A percentile compares a stretch with the other conserved stretches of the same genome.
Conservation (phyloP, 1,284 basidiomycete species). For the Athelia sp. region DNA sequence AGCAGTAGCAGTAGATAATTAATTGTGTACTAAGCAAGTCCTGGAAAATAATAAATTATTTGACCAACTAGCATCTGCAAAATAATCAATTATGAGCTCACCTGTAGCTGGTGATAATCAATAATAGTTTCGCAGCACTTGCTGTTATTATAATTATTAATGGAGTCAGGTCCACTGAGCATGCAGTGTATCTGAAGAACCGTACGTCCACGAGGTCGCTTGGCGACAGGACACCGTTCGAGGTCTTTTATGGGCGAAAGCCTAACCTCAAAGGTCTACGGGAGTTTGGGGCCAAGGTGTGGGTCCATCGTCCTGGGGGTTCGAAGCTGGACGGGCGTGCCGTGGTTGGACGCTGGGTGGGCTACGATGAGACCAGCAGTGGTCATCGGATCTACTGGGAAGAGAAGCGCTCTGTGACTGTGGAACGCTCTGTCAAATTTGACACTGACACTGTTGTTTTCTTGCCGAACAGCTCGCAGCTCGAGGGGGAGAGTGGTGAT, state of each 20-base stretch:
- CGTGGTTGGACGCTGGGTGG: constrained; percentile 1
- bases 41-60: too few relatives aligned
- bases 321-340: not conserved
- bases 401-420: not conserved
- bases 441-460: not conserved
- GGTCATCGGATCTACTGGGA: not conserved
- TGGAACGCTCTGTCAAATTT: not conserved
- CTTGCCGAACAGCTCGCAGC: too few relatives aligned
- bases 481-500: too few relatives aligned
- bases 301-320: not conserved
- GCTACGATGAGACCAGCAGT: not conserved
- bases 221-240: not conserved
- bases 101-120: too few relatives aligned
- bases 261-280: not conserved
- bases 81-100: too few relatives aligned
- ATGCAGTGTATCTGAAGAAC: not conserved
- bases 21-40: too few relatives aligned
- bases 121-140: too few relatives aligned
- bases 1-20: too few relatives aligned
- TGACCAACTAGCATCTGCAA: too few relatives aligned
- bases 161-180: too few relatives aligned
- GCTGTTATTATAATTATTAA: too few relatives aligned
- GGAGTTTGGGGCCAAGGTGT: not conserved
- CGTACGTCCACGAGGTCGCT: not conserved
- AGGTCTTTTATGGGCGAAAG: not conserved